Base-by-base conservation (phyloP, 495 filamentous ascomycete species). In the Margaritispora aquatica region DNA sequence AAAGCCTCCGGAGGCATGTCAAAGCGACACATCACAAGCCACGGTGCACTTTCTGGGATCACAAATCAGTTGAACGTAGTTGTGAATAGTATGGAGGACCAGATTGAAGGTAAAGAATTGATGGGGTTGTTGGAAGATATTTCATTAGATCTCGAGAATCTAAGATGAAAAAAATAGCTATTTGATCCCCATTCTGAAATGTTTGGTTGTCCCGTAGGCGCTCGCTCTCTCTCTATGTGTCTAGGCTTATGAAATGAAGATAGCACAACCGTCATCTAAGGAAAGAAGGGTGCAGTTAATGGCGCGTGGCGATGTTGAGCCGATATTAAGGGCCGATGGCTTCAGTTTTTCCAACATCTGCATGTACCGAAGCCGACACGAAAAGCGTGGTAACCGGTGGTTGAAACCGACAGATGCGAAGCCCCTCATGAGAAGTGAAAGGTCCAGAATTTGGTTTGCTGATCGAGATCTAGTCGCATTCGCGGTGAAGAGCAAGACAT, bases 11-110 rank as follows among this genome's bases (percentile, higher is more conserved):
- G 64, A 2, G 75, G 72, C 0, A 62, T 78, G 66, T 69, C 66
- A 57, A 76, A 66, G 58, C 63, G 77, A n/a, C 80, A 76, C 54
- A 57, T 70, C 2, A 75, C 77, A 44, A 74, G 72, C 22, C 66
- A 58, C 2, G 59, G 60, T n/a, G 73, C 75, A 0, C 65, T 80
- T 26, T 27, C 70, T 11, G 75, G 77, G 1, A 55, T 79, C 27
- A 72, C 68, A 26, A 64, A 59, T 13, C 69, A 68, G 65, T 58
- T 78, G 63, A 66, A 60, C 34, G 22, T 15, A 9, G 22, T 51
- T 26, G 58, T 59, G 9, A 59, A 63, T 22, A 34, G 52, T 22
- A 54, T 67, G 48, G 63, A 61, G 26, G 52, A 63, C n/a, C 20
- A 58, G 51, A 54, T 23, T 26, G 47, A 70, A 26, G 59, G 58